Base-by-base conservation (phyloP, 345 rosid genomes). In the Rubroshorea leprosula region DNA sequence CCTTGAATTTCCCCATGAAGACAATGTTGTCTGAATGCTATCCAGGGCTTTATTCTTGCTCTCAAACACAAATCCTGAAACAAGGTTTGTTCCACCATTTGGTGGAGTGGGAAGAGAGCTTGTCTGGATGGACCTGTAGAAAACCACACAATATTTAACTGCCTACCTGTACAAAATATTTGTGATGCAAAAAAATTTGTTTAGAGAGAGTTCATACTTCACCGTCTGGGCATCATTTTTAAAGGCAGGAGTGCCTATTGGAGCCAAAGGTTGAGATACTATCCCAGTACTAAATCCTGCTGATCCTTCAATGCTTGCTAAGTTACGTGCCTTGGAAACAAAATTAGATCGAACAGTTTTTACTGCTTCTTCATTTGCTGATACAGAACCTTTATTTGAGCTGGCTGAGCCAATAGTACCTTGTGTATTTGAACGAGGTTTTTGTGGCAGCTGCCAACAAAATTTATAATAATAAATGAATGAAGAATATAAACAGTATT, bases 161-260 rank as follows among this genome's bases (percentile, higher is more conserved):
- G 46, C 45, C 26, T 57, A 50, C 61, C 49, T 35, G 15, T 15
- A 46, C 16, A 39, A 24, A 67, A 46, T 53, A 41, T 35, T 60
- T 23, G 35, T 4, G 35, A n/a, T n/a, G 5, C 35, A 29, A 29
- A 29, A 4, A 4, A 4, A 29, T 4, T 9, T 4, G 5, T 29
- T 4, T 29, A 4, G 47, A 51, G 50, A 49, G 27, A 20, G 54
- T 38, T 49, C 16, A 65, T 83, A 85, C 96, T 73, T 83, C 76
- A 72, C 65, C 57, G 77, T 68, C 71, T 78, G 85, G 47, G 79
- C 67, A 62, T 80, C 96, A 69, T 65, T 52, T 79, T 79, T 93
- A 64, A 65, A 43, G 3, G 91, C 78, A 60, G 78, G 91, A 61
- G 87, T 83, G 67, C 99, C 81, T 18, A 93, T 83, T 18, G 97